Evolutionary conservation across 495 filamentous ascomycete species (phyloP).

Genomic region (Penicillium angulare): DNA sequence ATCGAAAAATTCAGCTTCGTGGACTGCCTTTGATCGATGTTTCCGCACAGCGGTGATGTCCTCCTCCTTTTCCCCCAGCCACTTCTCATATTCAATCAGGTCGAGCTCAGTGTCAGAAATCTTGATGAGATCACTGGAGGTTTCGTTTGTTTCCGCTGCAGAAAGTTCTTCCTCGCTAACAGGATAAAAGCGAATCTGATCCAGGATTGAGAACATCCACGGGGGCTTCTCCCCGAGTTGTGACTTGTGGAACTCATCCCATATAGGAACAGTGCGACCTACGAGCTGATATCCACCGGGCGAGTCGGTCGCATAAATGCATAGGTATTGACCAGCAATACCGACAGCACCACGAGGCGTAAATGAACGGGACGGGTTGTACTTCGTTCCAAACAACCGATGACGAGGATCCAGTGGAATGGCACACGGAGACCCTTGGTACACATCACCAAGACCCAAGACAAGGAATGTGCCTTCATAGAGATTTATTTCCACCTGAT

Average conservation of each 20-base stretch:
- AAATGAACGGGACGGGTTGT: conserved; percentile 12
- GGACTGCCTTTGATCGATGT: background rate
- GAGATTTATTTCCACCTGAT: background rate
- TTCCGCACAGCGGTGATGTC: conserved; percentile 1
- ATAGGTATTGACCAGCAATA: conserved; percentile 7
- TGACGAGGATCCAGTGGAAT: conserved; percentile 12
- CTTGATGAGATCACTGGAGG: conserved; percentile 3
- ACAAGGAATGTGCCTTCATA: conserved; percentile 5
- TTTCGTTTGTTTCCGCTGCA: background rate
- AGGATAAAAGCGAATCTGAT: conserved; percentile 7
- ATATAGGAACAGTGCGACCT: conserved; percentile 6
- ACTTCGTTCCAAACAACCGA: conserved; percentile 9
- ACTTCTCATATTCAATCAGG: conserved; percentile 4
- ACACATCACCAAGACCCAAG: conserved; percentile 11
- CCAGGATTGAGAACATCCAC: conserved; percentile 7
- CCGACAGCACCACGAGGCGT: conserved; percentile 12
- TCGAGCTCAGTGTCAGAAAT: conserved; percentile 3
- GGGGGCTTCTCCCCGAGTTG: background rate
- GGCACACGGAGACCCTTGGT: conserved; percentile 5
- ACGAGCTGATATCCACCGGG: conserved; percentile 14
- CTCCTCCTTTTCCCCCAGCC: background rate
- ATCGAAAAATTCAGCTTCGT: conserved; percentile 1
- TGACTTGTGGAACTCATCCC: conserved; percentile 3
- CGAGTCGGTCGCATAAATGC: conserved; percentile 10
- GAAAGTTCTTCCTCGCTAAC: conserved; percentile 6